Base-by-base conservation (phyloP, 208 protist genomes). In the Leptomonas seymouri region DNA sequence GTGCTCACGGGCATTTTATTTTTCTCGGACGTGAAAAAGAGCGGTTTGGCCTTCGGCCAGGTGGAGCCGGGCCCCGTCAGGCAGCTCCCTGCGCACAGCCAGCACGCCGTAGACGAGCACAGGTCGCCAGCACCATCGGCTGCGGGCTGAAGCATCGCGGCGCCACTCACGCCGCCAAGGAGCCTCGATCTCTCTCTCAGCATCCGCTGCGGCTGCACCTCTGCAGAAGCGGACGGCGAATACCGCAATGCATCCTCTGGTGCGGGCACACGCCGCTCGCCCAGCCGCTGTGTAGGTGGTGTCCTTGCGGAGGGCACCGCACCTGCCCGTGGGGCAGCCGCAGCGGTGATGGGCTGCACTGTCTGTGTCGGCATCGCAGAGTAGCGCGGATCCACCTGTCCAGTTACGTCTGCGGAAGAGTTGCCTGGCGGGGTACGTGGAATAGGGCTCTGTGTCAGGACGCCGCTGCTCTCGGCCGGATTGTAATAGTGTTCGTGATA, bases 21-120 rank as follows among this genome's bases (percentile, higher is more conserved):
- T 0, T 30, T 25, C 12, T 2, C 25, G 4, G 48, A 16, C 15
- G 25, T 30, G 60, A 77, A 80, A 49, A 84, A 80, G 15, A 80
- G 74, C n/a, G 50, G 51, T 9, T 59, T 69, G 11, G 69, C 68
- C 9, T 21, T 21, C 15, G 46, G 12, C 74, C 79, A 84, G 49
- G 71, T 71, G n/a, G 61, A 67, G 39, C 78, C 81, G 1, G 66
- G 73, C 0, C 60, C 76, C 8, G 46, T 48, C 7, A 31, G 27
- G 45, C 78, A 87, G 16, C 69, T 44, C 0, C 57, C 59, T 48
- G 77, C 82, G 54, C 85, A 90, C 12, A 90, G 44, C 85, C 85
- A 90, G 57, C 85, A 90, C 45, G 45, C 9, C 31, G 58, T 3
- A 6, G 58, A 27, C 6, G 21, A 0, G 0, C 30, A 25, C 44